Evolutionary conservation across 176 grass and related monocot genomes (phyloP), one percentile per base, ranked within the genome.

Genomic region (Aegilops sharonensis): DNA sequence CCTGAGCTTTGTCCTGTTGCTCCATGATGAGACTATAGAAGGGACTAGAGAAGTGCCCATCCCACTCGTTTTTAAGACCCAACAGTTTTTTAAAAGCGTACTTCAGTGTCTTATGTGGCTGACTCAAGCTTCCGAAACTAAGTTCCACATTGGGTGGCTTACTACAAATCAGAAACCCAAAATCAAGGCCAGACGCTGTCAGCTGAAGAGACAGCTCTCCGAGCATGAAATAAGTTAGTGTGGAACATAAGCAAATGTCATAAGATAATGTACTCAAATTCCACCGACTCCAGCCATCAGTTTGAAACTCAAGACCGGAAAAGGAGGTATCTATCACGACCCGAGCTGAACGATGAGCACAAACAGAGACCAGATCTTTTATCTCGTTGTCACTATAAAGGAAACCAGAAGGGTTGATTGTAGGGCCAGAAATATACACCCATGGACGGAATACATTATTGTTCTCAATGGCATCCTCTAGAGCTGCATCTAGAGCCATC

Each of bases 381-480:
- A 98, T 95, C 78, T 95, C 93, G 21, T 31, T 70, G 65, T 95
- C 77, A 68, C 84, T 94, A 84, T 98, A 98, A 66, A 98, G 85
- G 21, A 87, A 92, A 67, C 96, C 96, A 77, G 88, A 94, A 79
- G 96, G 96, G 81, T 92, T 95, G 59, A 95, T 72, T 77, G 96
- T 98, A 84, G 96, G 96, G 25, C 93, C 96, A 11, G 78, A 95
- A 69, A 98, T 86, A 85, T 95, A 98, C 66, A 98, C 88, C 96
- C 96, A 98, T 11, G 96, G 90, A 52, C 68, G 82, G 69, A 66
- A 80, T 87, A 95, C 84, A 56, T 79, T 84, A 68, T 85, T 82
- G 78, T 32, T 67, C 64, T 67, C 64, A 68, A 23, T 42, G 20
- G 20, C 69, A 23, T 72, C 69, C 21, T 42, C 11, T 72, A 98